phyloP scores from a whole-genome alignment of 192 early-diverging fungal species.

The Coemansia sp. region DNA sequence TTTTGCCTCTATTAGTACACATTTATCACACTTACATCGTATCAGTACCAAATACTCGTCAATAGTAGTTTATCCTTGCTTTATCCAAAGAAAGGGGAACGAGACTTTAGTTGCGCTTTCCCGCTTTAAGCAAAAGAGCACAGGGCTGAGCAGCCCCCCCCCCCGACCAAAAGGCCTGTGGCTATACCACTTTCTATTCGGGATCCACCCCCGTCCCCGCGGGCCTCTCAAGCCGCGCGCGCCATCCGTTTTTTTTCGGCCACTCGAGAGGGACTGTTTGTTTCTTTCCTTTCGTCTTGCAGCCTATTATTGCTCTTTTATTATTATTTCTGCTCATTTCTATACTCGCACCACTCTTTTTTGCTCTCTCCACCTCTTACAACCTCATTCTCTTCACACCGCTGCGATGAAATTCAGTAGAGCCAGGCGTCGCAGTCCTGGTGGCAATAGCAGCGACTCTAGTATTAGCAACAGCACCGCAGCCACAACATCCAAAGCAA shows the following conservation, averaged over 20 bases:
- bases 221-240: background rate
- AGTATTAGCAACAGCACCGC: conserved; percentile 20
- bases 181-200: conserved; percentile 6
- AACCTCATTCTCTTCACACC: background rate
- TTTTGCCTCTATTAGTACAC: background rate
- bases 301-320: conserved; percentile 8
- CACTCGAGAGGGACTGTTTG: background rate
- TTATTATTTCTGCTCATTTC: conserved; percentile 9
- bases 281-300: conserved; percentile 3
- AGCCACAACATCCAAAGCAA: conserved; percentile 11
- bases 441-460: conserved; percentile 16
- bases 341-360: background rate
- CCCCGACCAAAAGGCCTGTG: background rate
- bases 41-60: background rate
- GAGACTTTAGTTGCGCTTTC: background rate
- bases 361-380: background rate
- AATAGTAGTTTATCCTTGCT: background rate
- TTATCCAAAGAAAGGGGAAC: background rate
- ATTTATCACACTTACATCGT: background rate
- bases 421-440: conserved; percentile 11
- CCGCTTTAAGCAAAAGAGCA: background rate
- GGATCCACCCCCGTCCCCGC: conserved; percentile 6
- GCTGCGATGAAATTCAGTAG: conserved; percentile 22
- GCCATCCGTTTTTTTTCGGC: conserved; percentile 7
- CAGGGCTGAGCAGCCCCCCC: background rate